Evolutionary conservation across 2,329 filamentous ascomycete genomes (phyloP).

Genomic region (Aspergillus sp.): DNA sequence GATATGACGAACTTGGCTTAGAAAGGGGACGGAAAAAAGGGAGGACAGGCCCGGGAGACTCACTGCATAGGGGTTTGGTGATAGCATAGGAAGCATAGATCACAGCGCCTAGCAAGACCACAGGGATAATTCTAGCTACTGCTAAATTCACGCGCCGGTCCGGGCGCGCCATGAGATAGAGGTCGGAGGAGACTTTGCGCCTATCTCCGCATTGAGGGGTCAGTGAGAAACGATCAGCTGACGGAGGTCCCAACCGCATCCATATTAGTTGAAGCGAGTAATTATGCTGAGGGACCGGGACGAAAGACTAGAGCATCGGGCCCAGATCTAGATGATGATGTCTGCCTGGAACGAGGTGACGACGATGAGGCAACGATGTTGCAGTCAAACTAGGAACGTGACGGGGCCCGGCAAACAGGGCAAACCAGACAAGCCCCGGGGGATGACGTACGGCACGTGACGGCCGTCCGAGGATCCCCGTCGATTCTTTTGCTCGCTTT

Average conservation of each 20-base stretch:
- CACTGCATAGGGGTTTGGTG: conserved; percentile 67
- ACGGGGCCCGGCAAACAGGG: conserved; percentile 12
- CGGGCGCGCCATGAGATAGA: conserved; percentile 32
- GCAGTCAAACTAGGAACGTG: conserved; percentile 6
- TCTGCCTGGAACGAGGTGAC: conserved; percentile 2
- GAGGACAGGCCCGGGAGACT: conserved; percentile 32
- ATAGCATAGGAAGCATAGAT: conserved; percentile 72
- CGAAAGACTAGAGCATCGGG: background rate
- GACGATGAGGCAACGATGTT: conserved; percentile 2
- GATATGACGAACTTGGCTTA: conserved; percentile 2
- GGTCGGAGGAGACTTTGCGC: conserved; percentile 12
- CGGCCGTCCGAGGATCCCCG: background rate
- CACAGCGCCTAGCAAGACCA: conserved; percentile 64
- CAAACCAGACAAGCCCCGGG: background rate
- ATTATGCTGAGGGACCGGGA: conserved; percentile 6
- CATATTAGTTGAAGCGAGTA: conserved; percentile 9
- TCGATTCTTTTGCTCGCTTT: background rate
- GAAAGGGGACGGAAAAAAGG: background rate
- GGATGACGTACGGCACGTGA: background rate
- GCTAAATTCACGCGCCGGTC: conserved; percentile 55
- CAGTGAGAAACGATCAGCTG: conserved; percentile 2
- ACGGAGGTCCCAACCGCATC: conserved; percentile 8
- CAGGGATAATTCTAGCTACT: conserved; percentile 66
- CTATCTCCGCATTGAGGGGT: conserved; percentile 13
- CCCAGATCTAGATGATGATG: conserved; percentile 2